Base-by-base conservation (phyloP, 2,329 filamentous ascomycete genomes). In the Diaporthe citrichinensis region DNA sequence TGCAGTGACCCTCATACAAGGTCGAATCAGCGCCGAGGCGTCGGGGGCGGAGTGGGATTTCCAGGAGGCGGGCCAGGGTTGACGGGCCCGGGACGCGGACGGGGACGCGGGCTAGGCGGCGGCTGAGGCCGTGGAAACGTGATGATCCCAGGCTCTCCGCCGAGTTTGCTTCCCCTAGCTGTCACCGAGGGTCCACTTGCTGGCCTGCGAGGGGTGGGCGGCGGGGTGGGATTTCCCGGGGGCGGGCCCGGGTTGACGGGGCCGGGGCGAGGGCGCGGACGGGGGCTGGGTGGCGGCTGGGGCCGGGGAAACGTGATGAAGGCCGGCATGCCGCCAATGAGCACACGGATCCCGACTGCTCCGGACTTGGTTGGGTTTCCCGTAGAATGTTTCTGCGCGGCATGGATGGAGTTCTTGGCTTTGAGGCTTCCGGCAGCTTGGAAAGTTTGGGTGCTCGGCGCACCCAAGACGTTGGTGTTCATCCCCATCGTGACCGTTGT, bases 261-360 rank as follows among this genome's bases (percentile, higher is more conserved):
- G 15, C 76, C 76, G 4, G 76, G 76, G 12, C 76, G 76, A 0
- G 76, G 76, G 14, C 57, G 62, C 3, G 76, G 76, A 2, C 73
- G 46, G 7, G 76, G 76, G 25, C 73, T 75, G n/a, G 76, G 76
- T 3, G 76, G 76, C 36, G 76, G 76, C 17, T 67, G 69, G 6
- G 76, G 76, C 4, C 62, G 57, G 20, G 76, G 73, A 15, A 46
- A 59, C 15, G 62, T 53, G 57, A 62, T 57, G 31, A 75, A 51
- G 10, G 15, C 36, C 34, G 73, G 67, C 17, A 34, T 55, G 17
- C 67, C 73, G 1, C 23, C 53, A n/a, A 68, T 36, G 53, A 68
- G 51, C 8, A 72, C 59, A 34, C 31, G 41, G 25, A 75, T 69
- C 8, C n/a, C n/a, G 15, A 46, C n/a, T 15, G n/a, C 0, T 15